Conservation (phyloP, 2,329 filamentous ascomycete genomes). For the Calonectria montana region DNA sequence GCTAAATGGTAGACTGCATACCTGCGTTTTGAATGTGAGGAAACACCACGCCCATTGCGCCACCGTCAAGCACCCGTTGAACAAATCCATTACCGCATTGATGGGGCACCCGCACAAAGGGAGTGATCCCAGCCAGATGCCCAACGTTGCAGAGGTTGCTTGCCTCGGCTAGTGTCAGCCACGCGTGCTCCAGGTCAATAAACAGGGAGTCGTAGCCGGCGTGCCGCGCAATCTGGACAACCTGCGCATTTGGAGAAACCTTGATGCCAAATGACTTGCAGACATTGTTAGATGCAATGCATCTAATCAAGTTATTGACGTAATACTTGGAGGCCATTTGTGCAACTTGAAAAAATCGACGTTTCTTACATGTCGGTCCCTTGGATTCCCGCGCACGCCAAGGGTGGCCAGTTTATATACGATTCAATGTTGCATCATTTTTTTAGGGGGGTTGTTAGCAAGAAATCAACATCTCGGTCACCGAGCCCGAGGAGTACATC, state of each 20-base stretch:
- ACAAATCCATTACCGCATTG: conserved; percentile 49
- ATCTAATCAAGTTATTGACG: conserved; percentile 12
- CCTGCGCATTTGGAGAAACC: conserved; percentile 39
- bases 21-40: conserved; percentile 35
- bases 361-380: neutral
- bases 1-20: neutral
- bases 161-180: conserved; percentile 45
- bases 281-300: conserved; percentile 13
- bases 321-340: conserved; percentile 7
- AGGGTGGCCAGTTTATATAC: neutral
- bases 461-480: neutral
- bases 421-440: neutral
- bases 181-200: conserved; percentile 53
- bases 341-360: neutral
- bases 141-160: conserved; percentile 44
- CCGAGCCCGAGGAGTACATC: neutral
- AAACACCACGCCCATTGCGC: conserved; percentile 48
- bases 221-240: conserved; percentile 47
- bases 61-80: conserved; percentile 46
- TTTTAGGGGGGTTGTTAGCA: too few species aligned
- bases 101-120: conserved; percentile 48
- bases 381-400: neutral
- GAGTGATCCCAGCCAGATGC: conserved; percentile 42
- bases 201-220: conserved; percentile 51
- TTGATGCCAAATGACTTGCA: conserved; percentile 45